phyloP scores from a whole-genome alignment of 2,329 filamentous ascomycete genomes.

The Cordyceps cateniannulata region DNA sequence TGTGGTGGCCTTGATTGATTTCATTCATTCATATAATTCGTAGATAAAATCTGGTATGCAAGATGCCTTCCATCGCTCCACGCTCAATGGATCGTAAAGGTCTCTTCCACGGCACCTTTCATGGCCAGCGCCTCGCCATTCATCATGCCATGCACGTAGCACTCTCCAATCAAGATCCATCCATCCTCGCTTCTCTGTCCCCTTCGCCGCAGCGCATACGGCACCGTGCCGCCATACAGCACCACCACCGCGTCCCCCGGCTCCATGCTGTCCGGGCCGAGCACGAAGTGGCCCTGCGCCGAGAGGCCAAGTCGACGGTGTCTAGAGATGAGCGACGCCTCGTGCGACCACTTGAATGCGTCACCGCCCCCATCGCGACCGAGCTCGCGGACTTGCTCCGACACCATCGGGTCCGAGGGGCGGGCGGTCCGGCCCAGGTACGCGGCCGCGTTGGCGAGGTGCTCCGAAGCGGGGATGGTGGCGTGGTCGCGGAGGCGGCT shows the following conservation, averaged over 20 bases:
- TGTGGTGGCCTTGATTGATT: too few species aligned
- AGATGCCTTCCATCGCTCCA: too few species aligned
- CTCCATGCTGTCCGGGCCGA: slow-evolving; percentile 26
- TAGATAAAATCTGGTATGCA: background rate
- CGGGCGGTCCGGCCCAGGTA: slow-evolving; percentile 23
- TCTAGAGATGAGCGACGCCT: slow-evolving; percentile 28
- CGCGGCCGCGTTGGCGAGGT: slow-evolving; percentile 26
- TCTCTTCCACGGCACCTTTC: slow-evolving; percentile 21
- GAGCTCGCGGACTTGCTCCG: slow-evolving; percentile 20
- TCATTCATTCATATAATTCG: background rate
- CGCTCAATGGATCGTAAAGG: slow-evolving; percentile 22
- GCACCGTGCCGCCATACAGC: slow-evolving; percentile 27
- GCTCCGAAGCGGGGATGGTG: slow-evolving; percentile 20
- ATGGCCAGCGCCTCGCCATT: slow-evolving; percentile 24
- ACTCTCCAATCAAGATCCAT: slow-evolving; percentile 29
- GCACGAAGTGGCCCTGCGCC: slow-evolving; percentile 24
- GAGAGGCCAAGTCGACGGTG: slow-evolving; percentile 28
- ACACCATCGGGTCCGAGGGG: slow-evolving; percentile 12
- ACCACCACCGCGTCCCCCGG: slow-evolving; percentile 26
- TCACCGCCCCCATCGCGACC: slow-evolving; percentile 20
- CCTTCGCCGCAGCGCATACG: slow-evolving; percentile 24
- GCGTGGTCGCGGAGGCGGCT: slow-evolving; percentile 22
- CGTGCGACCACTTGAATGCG: slow-evolving; percentile 29
- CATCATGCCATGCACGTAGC: slow-evolving; percentile 33
- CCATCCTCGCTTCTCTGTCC: background rate